phyloP scores from a whole-genome alignment of 106 monocot genomes.

The Acanthochlamys bracteata region DNA sequence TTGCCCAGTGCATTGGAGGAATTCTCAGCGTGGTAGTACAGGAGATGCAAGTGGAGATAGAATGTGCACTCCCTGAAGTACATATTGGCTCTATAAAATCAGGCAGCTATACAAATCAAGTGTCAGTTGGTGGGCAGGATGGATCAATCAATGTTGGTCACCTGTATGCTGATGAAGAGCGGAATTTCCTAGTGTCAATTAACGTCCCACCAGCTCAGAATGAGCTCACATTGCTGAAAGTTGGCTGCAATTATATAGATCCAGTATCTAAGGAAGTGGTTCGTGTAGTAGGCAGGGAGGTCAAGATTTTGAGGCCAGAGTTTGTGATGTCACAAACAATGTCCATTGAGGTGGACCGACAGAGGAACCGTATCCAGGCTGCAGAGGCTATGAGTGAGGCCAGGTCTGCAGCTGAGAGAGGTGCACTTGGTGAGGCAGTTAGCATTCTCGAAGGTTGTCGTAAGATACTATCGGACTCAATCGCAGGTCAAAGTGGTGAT shows the following conservation, averaged over 20 bases:
- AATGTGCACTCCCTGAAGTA: conserved; percentile 21
- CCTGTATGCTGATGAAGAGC: conserved; percentile 54
- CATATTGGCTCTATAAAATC: conserved; percentile 23
- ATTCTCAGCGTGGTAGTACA: conserved; percentile 47
- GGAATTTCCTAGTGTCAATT: conserved; percentile 37
- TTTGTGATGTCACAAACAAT: not conserved
- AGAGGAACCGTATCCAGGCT: conserved; percentile 24
- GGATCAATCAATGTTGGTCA: conserved; percentile 42
- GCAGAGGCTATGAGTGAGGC: conserved; percentile 33
- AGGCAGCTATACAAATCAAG: conserved; percentile 31
- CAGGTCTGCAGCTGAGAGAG: conserved; percentile 27
- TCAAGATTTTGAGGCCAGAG: conserved; percentile 20
- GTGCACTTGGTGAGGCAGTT: conserved; percentile 18
- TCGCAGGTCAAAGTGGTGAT: conserved; percentile 8
- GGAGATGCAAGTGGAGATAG: conserved; percentile 18
- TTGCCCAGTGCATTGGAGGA: conserved; percentile 58
- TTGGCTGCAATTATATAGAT: conserved; percentile 20
- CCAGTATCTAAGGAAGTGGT: conserved; percentile 19
- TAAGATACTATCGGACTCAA: conserved; percentile 10
- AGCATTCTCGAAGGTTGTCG: conserved; percentile 21
- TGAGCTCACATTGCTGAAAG: conserved; percentile 17
- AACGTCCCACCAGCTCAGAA: conserved; percentile 9
- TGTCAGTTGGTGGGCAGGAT: conserved; percentile 5
- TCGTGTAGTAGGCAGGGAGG: conserved; percentile 2
- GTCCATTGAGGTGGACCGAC: conserved; percentile 35